phyloP scores from a whole-genome alignment of 352 stramenopile species.

The Pythium aphanidermatum region DNA sequence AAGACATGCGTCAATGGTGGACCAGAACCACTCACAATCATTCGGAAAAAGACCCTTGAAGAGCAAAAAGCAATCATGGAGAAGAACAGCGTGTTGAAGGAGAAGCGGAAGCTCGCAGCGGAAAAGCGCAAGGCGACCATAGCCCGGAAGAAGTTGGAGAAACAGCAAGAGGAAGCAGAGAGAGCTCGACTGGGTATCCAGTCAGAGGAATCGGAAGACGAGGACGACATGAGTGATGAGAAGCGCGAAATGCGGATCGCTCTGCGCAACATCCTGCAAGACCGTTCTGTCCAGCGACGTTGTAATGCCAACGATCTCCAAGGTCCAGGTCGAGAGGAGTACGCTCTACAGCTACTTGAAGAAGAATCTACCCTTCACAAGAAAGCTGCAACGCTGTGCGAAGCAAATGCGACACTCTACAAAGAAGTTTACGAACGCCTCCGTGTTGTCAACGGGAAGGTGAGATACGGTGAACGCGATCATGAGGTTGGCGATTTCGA shows the following conservation, averaged over 20 bases:
- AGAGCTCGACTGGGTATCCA: not conserved
- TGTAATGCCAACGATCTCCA: slow-evolving; percentile 4
- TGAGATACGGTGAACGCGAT: slow-evolving; percentile 8
- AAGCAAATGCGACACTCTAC: slow-evolving; percentile 1
- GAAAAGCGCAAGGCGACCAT: slow-evolving; percentile 1
- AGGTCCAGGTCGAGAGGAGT: not conserved
- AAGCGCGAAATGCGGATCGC: not conserved
- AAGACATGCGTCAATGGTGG: no score
- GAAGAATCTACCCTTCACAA: slow-evolving; percentile 6
- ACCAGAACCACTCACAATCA: no score
- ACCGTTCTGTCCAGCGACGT: slow-evolving; percentile 5
- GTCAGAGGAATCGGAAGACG: no score
- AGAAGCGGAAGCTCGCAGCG: not conserved
- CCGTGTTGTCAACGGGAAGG: slow-evolving; percentile 3
- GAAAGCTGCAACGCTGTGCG: not conserved
- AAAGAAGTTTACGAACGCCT: not conserved
- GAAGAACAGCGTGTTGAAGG: not conserved
- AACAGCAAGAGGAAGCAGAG: not conserved
- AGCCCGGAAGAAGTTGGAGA: not conserved
- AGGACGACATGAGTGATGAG: no score
- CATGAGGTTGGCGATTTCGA: slow-evolving; percentile 9
- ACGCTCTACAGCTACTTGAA: slow-evolving; percentile 1
- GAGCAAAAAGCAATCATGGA: no score
- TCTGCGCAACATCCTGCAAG: slow-evolving; percentile 1
- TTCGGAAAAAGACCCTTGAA: no score